Percentiles rank a stretch among this genome's conserved stretches.
phyloP scores from a whole-genome alignment of 768 basidiomycete species.

The Pholiota microspora region DNA sequence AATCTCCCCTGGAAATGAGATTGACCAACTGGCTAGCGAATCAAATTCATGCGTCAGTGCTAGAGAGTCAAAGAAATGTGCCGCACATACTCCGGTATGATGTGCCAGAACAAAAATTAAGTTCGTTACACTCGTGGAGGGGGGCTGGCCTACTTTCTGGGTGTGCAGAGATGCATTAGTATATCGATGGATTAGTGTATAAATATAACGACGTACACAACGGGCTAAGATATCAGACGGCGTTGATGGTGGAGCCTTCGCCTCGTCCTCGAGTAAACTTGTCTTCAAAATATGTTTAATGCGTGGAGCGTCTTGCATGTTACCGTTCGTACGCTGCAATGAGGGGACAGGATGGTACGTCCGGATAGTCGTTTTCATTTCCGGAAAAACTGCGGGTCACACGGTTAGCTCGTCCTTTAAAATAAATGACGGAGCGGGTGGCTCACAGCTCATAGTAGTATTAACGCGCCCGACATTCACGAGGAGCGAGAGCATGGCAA shows the following conservation, averaged over 20 bases:
- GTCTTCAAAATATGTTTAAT: conserved; percentile 76
- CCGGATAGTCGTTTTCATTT: conserved; percentile 75
- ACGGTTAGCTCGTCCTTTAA: not conserved
- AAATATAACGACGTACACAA: conserved; percentile 38
- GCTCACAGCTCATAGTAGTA: conserved; percentile 80
- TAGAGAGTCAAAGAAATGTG: conserved; percentile 16
- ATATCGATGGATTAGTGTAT: conserved; percentile 2
- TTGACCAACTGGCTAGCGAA: conserved; percentile 52
- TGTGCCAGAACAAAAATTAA: conserved; percentile 67
- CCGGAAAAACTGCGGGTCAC: conserved; percentile 58
- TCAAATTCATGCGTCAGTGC: conserved; percentile 24
- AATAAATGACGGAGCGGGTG: not conserved
- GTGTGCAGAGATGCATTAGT: conserved; percentile 10
- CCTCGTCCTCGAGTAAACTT: conserved; percentile 45
- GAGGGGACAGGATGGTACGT: conserved; percentile 79
- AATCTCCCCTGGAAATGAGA: conserved; percentile 69
- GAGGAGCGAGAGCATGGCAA: conserved; percentile 71
- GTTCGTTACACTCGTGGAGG: conserved; percentile 71
- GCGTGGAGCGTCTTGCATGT: conserved; percentile 75
- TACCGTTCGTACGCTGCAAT: conserved; percentile 65
- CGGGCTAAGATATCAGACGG: conserved; percentile 56
- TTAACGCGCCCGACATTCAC: conserved; percentile 82
- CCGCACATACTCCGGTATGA: conserved; percentile 47
- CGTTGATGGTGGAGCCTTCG: conserved; percentile 45
- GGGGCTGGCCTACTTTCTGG: conserved; percentile 46